Evolutionary conservation across 176 grass and related monocot species (phyloP).

Genomic region (Aegilops longissima): DNA sequence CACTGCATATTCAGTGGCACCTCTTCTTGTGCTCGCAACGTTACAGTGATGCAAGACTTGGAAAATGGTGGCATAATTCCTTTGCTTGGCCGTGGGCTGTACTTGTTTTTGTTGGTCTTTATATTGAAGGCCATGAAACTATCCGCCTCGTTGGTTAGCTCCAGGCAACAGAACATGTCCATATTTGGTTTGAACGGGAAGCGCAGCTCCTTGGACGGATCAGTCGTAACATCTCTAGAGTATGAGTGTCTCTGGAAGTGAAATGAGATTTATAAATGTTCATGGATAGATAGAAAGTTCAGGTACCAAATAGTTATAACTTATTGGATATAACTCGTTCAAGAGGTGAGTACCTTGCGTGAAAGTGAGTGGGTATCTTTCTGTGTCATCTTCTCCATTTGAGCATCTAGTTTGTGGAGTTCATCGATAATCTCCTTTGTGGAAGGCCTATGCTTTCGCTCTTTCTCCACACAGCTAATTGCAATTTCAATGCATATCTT

Average conservation of each 20-base stretch:
- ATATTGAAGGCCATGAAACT: background rate
- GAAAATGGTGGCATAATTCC: background rate
- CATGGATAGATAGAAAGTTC: too few species aligned
- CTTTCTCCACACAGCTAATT: too few species aligned
- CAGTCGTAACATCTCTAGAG: background rate
- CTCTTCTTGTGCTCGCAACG: too few species aligned
- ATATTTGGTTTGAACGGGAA: background rate
- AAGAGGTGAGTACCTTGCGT: background rate
- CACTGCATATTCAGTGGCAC: too few species aligned
- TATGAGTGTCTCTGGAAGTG: background rate
- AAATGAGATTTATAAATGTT: background rate
- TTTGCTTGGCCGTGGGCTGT: background rate
- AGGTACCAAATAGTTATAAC: too few species aligned
- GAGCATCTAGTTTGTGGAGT: too few species aligned
- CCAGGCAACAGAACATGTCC: background rate
- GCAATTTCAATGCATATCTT: too few species aligned
- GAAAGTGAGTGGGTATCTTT: background rate
- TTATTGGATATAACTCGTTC: too few species aligned
- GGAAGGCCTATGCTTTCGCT: too few species aligned
- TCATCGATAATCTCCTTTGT: too few species aligned
- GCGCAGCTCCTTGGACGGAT: background rate
- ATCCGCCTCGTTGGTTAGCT: background rate
- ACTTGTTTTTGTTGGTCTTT: background rate
- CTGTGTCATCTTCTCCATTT: too few species aligned
- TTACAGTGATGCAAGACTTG: too few species aligned